phyloP scores from a whole-genome alignment of 768 basidiomycete genomes.

The Lepiota venenata region DNA sequence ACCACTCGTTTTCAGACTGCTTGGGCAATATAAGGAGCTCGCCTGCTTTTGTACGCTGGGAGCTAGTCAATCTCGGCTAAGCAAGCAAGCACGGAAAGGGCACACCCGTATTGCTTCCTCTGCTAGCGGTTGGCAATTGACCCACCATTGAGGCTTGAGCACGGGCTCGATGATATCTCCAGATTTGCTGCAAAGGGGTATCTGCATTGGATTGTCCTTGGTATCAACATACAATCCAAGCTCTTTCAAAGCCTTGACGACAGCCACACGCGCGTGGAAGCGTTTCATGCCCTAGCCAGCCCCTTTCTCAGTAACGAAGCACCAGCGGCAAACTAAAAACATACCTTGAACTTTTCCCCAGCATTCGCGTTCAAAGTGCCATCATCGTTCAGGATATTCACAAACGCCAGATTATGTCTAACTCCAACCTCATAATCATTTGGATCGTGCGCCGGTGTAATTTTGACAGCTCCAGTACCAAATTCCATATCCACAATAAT shows the following conservation, averaged over 20 bases:
- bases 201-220: constrained; percentile 96
- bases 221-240: constrained; percentile 84
- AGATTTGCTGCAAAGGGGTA: constrained; percentile 87
- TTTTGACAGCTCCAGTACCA: constrained; percentile 98
- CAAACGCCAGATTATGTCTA: constrained; percentile 84
- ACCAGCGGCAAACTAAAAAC: neutral
- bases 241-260: constrained; percentile 82
- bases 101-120: constrained; percentile 83
- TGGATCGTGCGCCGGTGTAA: constrained; percentile 96
- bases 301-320: neutral
- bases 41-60: constrained; percentile 82
- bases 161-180: constrained; percentile 95
- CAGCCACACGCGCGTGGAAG: constrained; percentile 86
- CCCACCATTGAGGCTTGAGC: constrained; percentile 99
- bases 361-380: constrained; percentile 93
- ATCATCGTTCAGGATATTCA: constrained; percentile 95
- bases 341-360: constrained; percentile 66
- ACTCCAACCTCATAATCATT: constrained; percentile 95
- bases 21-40: constrained; percentile 84
- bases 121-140: constrained; percentile 87
- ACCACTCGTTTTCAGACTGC: constrained; percentile 91
- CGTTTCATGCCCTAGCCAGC: constrained; percentile 80
- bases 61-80: neutral
- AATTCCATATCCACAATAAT: constrained; percentile 94
- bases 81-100: neutral